Base-by-base conservation (phyloP, 805 yeast species). In the Komagataella pseudopastoris region DNA sequence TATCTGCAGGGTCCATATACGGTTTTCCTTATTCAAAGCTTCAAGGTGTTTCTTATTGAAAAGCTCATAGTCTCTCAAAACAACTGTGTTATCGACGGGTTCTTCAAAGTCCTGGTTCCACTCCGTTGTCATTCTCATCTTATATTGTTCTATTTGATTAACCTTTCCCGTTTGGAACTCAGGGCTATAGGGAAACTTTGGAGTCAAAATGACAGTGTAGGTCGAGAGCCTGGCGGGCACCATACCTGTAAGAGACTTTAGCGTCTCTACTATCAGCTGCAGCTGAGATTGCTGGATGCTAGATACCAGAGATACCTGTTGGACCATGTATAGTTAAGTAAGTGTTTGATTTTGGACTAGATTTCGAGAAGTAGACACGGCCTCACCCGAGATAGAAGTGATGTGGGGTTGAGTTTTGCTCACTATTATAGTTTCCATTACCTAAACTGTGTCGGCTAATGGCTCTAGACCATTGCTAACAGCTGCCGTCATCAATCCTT, bases 1-100 rank as follows among this genome's bases (percentile, higher is more conserved):
- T 23, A 81, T 70, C 56, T 78, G 85, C 6, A 85, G 59, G 1
- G 82, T 74, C 91, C 90, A 85, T 45, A 65, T 66, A 55, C 59
- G 70, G 52, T 55, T 58, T 55, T 53, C 57, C 51, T 57, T 49
- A 3, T 50, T 46, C 5, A 58, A 46, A 4, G 63, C 51, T 30
- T 56, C 56, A 8, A 59, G 23, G 6, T 12, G 45, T 43, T 17
- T 10, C 23, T 48, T n/a, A 18, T 51, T 44, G 5, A 30, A 46
- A 10, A 22, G 22, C 16, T 50, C 57, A 47, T 52, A 43, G 12
- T 36, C 48, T 8, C 10, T 24, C 22, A 20, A 22, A 10, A 18
- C 39, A 22, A 18, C 12, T 23, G 22, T 20, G 22, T 30, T 8
- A 23, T n/a, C 18, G 12, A 20, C 6, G 18, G 30, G 43, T 0